Percentiles rank a stretch among this genome's conserved stretches.
These are phyloP conservation scores for Arthrobotrys iridis DNA, from an alignment of 2,329 filamentous ascomycete species.

Conservation along the genomic window DNA sequence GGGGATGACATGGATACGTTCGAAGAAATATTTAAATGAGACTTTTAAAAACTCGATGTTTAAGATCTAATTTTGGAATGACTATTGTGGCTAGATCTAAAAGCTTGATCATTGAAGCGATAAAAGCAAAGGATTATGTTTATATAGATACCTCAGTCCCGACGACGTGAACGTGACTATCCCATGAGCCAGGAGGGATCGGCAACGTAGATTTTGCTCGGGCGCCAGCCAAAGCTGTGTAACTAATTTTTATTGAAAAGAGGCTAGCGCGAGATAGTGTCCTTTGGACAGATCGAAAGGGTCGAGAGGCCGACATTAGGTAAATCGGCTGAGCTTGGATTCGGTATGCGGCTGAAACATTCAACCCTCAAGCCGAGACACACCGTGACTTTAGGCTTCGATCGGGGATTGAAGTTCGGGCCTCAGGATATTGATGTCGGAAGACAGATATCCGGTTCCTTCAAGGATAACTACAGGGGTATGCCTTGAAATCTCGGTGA, in stretches of 20 bases:
- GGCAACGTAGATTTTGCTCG: background rate
- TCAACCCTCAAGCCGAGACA: too few species aligned
- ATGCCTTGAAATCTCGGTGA: background rate
- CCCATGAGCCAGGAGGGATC: constrained; percentile 58
- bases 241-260: background rate
- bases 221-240: background rate
- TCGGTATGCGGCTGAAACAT: too few species aligned
- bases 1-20: too few species aligned
- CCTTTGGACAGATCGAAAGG: background rate
- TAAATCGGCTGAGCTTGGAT: background rate
- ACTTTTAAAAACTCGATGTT: too few species aligned
- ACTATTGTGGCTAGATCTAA: too few species aligned
- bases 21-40: background rate
- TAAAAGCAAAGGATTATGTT: background rate
- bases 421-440: too few species aligned
- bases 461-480: background rate
- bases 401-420: background rate
- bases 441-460: background rate
- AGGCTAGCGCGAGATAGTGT: background rate
- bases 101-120: too few species aligned
- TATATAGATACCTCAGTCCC: constrained; percentile 53
- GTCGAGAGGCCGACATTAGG: background rate
- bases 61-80: too few species aligned
- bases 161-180: constrained; percentile 59
- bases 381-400: too few species aligned